A percentile compares a stretch with the other conserved stretches of the same genome.
These are phyloP conservation scores for Boletus semigastroideus DNA, from an alignment of 1,284 basidiomycete genomes.

Conservation along the genomic window DNA sequence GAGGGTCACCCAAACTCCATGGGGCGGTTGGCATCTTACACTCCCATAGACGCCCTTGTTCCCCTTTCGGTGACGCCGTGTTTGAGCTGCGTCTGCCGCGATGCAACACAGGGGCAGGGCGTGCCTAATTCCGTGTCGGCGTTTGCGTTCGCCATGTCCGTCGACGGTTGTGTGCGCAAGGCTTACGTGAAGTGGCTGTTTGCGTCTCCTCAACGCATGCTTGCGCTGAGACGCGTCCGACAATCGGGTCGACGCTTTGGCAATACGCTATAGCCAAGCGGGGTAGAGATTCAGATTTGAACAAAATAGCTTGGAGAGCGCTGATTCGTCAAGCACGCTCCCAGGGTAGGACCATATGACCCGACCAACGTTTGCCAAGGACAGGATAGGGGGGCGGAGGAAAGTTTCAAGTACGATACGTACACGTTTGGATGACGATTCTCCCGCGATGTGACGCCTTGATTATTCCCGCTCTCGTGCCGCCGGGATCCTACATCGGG, in stretches of 20 bases:
- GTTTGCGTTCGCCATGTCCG: too few relatives aligned
- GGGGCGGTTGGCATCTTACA: too few relatives aligned
- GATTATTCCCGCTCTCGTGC: constrained; percentile 3
- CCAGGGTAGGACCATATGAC: not conserved
- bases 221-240: not conserved
- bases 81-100: too few relatives aligned
- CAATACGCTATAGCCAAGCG: not conserved
- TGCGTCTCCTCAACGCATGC: constrained; percentile 1
- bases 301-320: too few relatives aligned
- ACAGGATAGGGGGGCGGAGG: not conserved
- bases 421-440: not conserved
- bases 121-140: too few relatives aligned
- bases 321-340: not conserved
- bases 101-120: too few relatives aligned
- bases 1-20: too few relatives aligned
- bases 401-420: not conserved
- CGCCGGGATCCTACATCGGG: not conserved
- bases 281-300: constrained; percentile 1
- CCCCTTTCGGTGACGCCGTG: too few relatives aligned
- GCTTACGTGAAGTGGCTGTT: not conserved
- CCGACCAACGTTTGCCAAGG: not conserved
- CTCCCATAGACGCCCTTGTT: too few relatives aligned
- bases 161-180: not conserved
- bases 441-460: not conserved
- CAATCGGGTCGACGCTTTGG: not conserved